Percentiles rank a stretch among this genome's conserved stretches.
phyloP scores from a whole-genome alignment of 2,329 filamentous ascomycete genomes.

The Microdochium trichocladiopsis region DNA sequence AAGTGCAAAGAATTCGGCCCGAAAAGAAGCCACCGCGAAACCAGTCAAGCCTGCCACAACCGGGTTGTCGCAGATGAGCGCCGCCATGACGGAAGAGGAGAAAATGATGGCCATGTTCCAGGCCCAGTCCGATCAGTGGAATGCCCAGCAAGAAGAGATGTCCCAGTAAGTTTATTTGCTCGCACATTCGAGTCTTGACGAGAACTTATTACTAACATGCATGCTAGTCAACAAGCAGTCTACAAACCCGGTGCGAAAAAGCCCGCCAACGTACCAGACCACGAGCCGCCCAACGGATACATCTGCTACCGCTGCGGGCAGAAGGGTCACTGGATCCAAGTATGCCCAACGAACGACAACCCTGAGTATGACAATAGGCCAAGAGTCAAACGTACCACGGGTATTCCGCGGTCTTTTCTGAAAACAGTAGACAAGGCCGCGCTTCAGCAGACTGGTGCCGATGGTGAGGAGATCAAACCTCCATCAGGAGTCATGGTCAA shows the following conservation, averaged over 20 bases:
- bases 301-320: slow-evolving; percentile 94
- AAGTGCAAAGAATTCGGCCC: slow-evolving; percentile 72
- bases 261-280: slow-evolving; percentile 74
- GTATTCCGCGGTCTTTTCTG: slow-evolving; percentile 90
- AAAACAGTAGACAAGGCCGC: slow-evolving; percentile 92
- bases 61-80: slow-evolving; percentile 61
- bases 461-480: slow-evolving; percentile 68
- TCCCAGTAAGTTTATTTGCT: slow-evolving; percentile 53
- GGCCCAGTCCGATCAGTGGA: slow-evolving; percentile 86
- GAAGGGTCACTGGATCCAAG: slow-evolving; percentile 99
- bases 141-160: slow-evolving; percentile 87
- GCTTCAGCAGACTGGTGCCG: slow-evolving; percentile 65
- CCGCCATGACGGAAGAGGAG: slow-evolving; percentile 85
- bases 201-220: slow-evolving; percentile 4
- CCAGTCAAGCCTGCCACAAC: slow-evolving; percentile 49
- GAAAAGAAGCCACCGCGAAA: slow-evolving; percentile 57
- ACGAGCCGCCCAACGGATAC: slow-evolving; percentile 88
- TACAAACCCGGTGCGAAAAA: slow-evolving; percentile 58
- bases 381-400: slow-evolving; percentile 91
- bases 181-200: neutral
- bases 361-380: slow-evolving; percentile 91
- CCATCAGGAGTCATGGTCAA: slow-evolving; percentile 94
- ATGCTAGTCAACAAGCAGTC: slow-evolving; percentile 51
- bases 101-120: slow-evolving; percentile 89
- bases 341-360: slow-evolving; percentile 97